Evolutionary conservation across 202 grass and related monocot genomes (phyloP).

Genomic region (Hordeum pubiflorum): DNA sequence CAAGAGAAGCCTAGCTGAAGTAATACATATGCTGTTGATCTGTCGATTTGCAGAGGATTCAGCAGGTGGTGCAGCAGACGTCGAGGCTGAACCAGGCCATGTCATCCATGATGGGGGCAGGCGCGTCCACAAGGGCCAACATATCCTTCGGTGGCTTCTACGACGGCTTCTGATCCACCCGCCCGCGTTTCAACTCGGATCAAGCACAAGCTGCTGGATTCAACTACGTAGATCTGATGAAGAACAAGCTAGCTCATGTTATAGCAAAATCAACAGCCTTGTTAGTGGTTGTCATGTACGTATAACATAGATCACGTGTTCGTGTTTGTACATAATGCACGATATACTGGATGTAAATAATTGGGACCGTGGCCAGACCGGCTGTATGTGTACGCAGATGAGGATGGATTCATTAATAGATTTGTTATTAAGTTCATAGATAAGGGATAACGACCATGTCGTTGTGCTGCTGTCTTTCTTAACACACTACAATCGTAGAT

Average conservation of each 20-base stretch:
- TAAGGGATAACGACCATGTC: not conserved
- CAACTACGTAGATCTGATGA: not conserved
- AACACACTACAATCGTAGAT: no score
- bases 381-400: not conserved
- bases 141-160: slow-evolving; percentile 62
- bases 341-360: slow-evolving; percentile 37
- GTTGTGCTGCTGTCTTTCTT: not conserved
- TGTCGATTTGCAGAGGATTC: slow-evolving; percentile 50
- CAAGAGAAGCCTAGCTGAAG: no score
- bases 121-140: slow-evolving; percentile 32
- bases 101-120: slow-evolving; percentile 50
- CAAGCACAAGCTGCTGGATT: not conserved
- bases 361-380: slow-evolving; percentile 17
- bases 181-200: not conserved
- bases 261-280: not conserved
- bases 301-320: not conserved
- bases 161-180: slow-evolving; percentile 24
- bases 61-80: slow-evolving; percentile 56
- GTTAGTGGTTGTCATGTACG: not conserved
- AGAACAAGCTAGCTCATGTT: not conserved
- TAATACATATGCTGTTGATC: not conserved
- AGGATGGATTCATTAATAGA: slow-evolving; percentile 1
- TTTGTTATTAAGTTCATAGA: not conserved
- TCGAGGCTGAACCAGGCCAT: slow-evolving; percentile 68
- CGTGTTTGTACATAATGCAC: not conserved